Evolutionary conservation across 139 green algal genomes (phyloP).

Genomic region (Diplosphaera chodatii): DNA sequence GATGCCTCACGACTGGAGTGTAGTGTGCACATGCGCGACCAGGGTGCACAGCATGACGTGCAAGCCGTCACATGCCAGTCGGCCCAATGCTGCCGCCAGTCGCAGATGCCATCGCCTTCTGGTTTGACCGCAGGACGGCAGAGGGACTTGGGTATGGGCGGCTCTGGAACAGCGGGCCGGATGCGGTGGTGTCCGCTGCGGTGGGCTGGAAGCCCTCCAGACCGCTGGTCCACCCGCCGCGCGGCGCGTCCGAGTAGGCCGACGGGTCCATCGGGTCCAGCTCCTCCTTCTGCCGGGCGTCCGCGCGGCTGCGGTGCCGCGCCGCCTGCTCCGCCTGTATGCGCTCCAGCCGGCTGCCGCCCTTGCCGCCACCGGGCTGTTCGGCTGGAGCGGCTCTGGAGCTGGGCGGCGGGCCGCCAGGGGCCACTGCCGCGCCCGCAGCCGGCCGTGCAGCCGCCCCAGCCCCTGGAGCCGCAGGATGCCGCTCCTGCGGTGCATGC

Average conservation of each 20-base stretch:
- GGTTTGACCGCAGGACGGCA: constrained; percentile 55
- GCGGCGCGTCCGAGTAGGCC: constrained; percentile 63
- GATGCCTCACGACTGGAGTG: too few species aligned
- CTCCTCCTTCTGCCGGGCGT: constrained; percentile 18
- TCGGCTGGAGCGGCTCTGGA: background rate
- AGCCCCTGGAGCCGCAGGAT: background rate
- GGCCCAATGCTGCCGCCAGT: background rate
- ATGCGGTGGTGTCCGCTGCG: constrained; percentile 72
- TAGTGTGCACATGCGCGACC: too few species aligned
- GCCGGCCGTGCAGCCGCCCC: too few species aligned
- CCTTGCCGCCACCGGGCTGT: background rate
- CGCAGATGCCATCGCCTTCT: constrained; percentile 29
- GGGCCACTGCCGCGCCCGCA: too few species aligned
- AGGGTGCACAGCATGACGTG: too few species aligned
- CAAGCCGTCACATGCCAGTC: background rate
- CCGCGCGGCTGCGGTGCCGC: constrained; percentile 2
- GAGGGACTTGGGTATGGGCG: constrained; percentile 68
- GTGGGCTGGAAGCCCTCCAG: constrained; percentile 54
- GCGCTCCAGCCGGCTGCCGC: background rate
- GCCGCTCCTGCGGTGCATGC: too few species aligned
- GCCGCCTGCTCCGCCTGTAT: constrained; percentile 19
- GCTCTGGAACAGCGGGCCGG: constrained; percentile 70
- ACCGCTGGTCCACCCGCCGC: constrained; percentile 47
- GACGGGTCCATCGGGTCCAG: constrained; percentile 73
- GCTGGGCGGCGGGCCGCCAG: background rate